phyloP scores from a whole-genome alignment of 1,284 basidiomycete species.

The Stereum hirsutum region DNA sequence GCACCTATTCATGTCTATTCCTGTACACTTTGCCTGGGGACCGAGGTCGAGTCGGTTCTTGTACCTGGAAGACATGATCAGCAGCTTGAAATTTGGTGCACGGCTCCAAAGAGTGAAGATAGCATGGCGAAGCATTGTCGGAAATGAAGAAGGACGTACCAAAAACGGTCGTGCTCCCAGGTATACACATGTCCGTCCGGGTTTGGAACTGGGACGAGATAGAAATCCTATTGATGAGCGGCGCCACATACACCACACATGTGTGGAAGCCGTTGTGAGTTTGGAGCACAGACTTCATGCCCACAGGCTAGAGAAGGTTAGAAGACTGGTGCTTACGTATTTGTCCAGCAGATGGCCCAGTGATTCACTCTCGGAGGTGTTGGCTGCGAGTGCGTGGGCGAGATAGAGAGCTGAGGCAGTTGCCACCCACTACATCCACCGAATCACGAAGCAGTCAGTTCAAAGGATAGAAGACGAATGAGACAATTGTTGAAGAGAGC shows the following conservation, averaged over 20 bases:
- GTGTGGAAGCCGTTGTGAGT: not conserved
- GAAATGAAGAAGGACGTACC: slow-evolving; percentile 2
- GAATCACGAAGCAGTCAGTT: slow-evolving; percentile 9
- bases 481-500: too few species aligned
- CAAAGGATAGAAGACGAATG: too few species aligned
- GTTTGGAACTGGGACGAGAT: slow-evolving; percentile 74
- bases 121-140: not conserved
- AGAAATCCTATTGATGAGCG: slow-evolving; percentile 44
- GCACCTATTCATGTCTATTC: slow-evolving; percentile 75
- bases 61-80: slow-evolving; percentile 31
- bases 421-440: slow-evolving; percentile 63
- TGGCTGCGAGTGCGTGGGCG: slow-evolving; percentile 56
- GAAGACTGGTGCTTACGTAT: slow-evolving; percentile 31
- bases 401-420: slow-evolving; percentile 69
- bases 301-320: not conserved
- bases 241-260: not conserved
- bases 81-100: not conserved
- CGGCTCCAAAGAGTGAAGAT: not conserved
- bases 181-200: slow-evolving; percentile 78
- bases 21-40: slow-evolving; percentile 43
- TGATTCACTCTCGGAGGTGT: slow-evolving; percentile 35
- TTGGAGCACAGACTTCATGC: not conserved
- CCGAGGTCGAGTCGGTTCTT: slow-evolving; percentile 67
- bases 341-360: slow-evolving; percentile 41
- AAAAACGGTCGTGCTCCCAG: slow-evolving; percentile 20